These are phyloP conservation scores for Termitomyces sp. DNA, from an alignment of 768 basidiomycete genomes.

Conservation along the genomic window DNA sequence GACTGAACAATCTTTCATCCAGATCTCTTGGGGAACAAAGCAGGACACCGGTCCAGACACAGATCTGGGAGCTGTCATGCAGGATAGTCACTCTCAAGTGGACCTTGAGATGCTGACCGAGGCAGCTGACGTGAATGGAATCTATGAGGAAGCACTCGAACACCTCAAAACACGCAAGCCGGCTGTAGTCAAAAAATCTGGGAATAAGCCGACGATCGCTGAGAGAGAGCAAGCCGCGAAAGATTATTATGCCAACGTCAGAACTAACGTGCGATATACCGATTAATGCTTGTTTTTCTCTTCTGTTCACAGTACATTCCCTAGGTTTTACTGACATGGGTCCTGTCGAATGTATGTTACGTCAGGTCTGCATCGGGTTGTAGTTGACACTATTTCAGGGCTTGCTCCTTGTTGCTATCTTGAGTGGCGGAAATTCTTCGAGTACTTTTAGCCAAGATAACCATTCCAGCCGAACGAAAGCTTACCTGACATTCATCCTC, in stretches of 20 bases:
- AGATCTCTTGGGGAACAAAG: constrained; percentile 98
- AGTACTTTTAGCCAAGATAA: constrained; percentile 52
- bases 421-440: constrained; percentile 51
- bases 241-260: constrained; percentile 84
- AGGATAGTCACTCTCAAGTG: constrained; percentile 76
- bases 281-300: background rate
- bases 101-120: constrained; percentile 85
- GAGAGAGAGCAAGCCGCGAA: constrained; percentile 73
- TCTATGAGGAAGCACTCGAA: constrained; percentile 79
- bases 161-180: constrained; percentile 58
- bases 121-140: constrained; percentile 73
- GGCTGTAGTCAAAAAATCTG: constrained; percentile 23
- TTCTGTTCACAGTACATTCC: background rate
- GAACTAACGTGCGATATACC: constrained; percentile 56
- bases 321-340: constrained; percentile 73
- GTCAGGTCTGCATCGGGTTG: background rate
- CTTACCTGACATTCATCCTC: constrained; percentile 77
- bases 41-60: constrained; percentile 68
- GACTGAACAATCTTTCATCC: background rate
- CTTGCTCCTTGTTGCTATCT: constrained; percentile 61
- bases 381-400: constrained; percentile 36
- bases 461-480: constrained; percentile 55
- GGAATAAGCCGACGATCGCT: constrained; percentile 31
- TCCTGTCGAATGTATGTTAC: constrained; percentile 68
- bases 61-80: constrained; percentile 80